Evolutionary conservation across 192 early-diverging fungal species (phyloP).

Genomic region (Jimgerdemannia flammicorona): DNA sequence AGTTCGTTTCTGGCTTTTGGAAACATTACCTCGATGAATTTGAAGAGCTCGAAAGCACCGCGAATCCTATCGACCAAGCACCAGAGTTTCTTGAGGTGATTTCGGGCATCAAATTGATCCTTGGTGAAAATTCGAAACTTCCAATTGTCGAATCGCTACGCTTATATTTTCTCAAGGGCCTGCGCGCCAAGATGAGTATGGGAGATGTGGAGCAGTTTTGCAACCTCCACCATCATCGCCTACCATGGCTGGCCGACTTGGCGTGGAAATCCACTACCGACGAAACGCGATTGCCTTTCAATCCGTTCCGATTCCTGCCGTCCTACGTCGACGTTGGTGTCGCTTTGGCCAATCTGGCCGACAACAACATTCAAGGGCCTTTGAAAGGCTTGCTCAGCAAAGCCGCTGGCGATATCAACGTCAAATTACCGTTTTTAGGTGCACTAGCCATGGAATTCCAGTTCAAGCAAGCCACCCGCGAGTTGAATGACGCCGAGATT

Average conservation of each 20-base stretch:
- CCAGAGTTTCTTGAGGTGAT: neutral
- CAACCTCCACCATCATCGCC: neutral
- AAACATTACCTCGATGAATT: neutral
- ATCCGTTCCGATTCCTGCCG: slow-evolving; percentile 6
- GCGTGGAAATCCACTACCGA: slow-evolving; percentile 3
- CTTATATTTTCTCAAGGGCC: slow-evolving; percentile 13
- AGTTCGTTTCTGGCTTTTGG: slow-evolving; percentile 10
- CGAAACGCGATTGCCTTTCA: slow-evolving; percentile 5
- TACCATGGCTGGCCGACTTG: slow-evolving; percentile 11
- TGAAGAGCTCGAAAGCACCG: neutral
- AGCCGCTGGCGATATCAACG: neutral
- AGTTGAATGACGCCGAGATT: neutral
- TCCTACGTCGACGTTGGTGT: slow-evolving; percentile 1
- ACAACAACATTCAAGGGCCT: neutral
- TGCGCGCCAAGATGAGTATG: slow-evolving; percentile 11
- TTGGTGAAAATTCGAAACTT: slow-evolving; percentile 3
- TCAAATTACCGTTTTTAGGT: slow-evolving; percentile 6
- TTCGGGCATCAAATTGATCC: neutral
- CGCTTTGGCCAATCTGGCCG: neutral
- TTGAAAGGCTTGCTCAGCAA: slow-evolving; percentile 1
- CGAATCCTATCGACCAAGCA: neutral
- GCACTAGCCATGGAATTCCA: slow-evolving; percentile 7
- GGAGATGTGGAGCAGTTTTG: slow-evolving; percentile 18
- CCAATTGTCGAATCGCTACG: slow-evolving; percentile 12
- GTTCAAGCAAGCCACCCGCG: slow-evolving; percentile 7